Evolutionary conservation across 768 basidiomycete genomes (phyloP), one percentile per base, ranked within the genome.

Genomic region (Pleurotus pulmonarius): DNA sequence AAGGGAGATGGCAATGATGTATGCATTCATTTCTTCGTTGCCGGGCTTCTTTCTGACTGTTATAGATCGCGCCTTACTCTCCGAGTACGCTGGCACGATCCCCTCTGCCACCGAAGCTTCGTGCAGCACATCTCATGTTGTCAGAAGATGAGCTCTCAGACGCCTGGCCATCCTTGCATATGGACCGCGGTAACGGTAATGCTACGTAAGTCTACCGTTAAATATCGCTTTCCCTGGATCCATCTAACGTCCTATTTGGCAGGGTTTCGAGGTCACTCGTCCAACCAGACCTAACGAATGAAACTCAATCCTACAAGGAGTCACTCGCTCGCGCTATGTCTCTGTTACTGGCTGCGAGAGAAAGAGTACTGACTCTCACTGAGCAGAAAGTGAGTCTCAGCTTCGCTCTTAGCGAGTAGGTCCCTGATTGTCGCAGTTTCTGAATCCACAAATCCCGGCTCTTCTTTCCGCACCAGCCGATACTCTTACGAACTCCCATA

Each of bases 1-100:
- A 88, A 83, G 67, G 90, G 90, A 52, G 88, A 91, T 66, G 90
- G 90, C 16, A 85, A 83, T 58, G 89, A 92, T 75, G 90, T 90
- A 60, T 58, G 25, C 29, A 22, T 25, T 56, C 11, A 12, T 55
- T 49, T 46, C 15, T 60, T 25, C 39, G 1, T 9, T 38, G 41
- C 57, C 45, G 41, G n/a, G n/a, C n/a, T 22, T 34, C 44, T 55
- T 9, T 44, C 11, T 44, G 7, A 44, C 41, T 8, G 9, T 34
- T 34, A 9, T 56, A 92, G 90, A 88, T 92, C 70, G 89, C 86
- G 60, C 87, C 89, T 58, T 91, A 88, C 74, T 86, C 89, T 61
- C 88, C 90, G 29, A 83, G 76, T 64, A 85, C 85, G 4, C 73
- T 92, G 60, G 86, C 88, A 25, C 79, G 82, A 64, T 88, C 86